Percentiles rank a stretch among this genome's conserved stretches.
Conservation (phyloP, 2,329 filamentous ascomycete genomes). For the Sordariomycetes sp. region DNA sequence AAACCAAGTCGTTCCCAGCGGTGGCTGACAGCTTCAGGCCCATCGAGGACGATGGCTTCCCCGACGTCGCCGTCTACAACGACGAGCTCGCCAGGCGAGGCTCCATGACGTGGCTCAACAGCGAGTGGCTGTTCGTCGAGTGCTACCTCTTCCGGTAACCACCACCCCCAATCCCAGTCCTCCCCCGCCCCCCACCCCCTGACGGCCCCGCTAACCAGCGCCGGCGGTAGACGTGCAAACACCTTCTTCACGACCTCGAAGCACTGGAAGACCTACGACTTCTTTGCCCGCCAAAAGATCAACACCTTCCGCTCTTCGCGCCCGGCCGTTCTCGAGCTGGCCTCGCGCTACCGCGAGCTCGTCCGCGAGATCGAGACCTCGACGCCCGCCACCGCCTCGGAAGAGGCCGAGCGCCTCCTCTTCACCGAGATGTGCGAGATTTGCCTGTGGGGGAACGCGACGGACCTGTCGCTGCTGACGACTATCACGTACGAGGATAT, state of each 20-base stretch:
- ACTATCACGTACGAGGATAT: slow-evolving; percentile 91
- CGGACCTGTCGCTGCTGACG: slow-evolving; percentile 81
- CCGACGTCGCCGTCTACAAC: slow-evolving; percentile 75
- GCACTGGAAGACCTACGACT: slow-evolving; percentile 82
- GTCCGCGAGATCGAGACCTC: slow-evolving; percentile 48
- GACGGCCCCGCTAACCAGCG: slow-evolving; percentile 6
- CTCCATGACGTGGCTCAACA: slow-evolving; percentile 64
- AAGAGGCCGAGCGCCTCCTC: slow-evolving; percentile 60
- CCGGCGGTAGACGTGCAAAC: slow-evolving; percentile 49
- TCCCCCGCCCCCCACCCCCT: slow-evolving; percentile 4
- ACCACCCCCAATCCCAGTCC: too few species aligned
- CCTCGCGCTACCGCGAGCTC: slow-evolving; percentile 64
- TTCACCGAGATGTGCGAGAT: slow-evolving; percentile 94
- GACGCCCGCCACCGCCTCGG: slow-evolving; percentile 38
- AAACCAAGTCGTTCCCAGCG: neutral
- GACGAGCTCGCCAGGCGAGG: slow-evolving; percentile 59
- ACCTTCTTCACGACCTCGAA: slow-evolving; percentile 63
- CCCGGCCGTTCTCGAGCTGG: slow-evolving; percentile 71
- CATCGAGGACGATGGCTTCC: slow-evolving; percentile 60
- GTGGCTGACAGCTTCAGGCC: slow-evolving; percentile 32
- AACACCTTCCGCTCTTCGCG: slow-evolving; percentile 86
- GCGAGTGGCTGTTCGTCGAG: slow-evolving; percentile 82
- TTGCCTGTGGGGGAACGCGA: slow-evolving; percentile 94
- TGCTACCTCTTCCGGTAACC: slow-evolving; percentile 79
- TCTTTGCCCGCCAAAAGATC: slow-evolving; percentile 83